Base-by-base conservation (phyloP, 805 yeast genomes). In the Monosporozyma aquatica region DNA sequence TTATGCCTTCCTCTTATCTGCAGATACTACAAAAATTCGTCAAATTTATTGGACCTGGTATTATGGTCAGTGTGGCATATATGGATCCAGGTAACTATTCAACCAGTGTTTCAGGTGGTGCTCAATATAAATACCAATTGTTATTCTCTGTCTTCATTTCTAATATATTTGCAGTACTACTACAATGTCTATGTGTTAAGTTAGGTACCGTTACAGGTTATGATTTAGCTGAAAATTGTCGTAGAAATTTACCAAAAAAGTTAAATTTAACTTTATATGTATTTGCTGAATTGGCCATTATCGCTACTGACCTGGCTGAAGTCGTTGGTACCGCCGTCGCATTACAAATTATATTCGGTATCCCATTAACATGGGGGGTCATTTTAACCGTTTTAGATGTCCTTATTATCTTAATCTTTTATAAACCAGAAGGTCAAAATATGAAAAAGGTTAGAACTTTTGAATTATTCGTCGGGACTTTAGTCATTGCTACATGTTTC, bases 41-140 rank as follows among this genome's bases (percentile, higher is more conserved):
- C 40, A 65, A 70, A 47, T 84, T 83, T 56, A 69, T 90, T 7
- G 97, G 97, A 0, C 97, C 97, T 0, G 97, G 98, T 0, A 69
- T 92, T 36, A 77, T 90, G 94, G 94, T 90, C 15, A 74, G 87
- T n/a, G 95, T 90, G 35, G 94, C 97, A 0, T 92, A 89, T 56
- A 86, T 92, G 87, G 97, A 90, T 56, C 97, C 98, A 0, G 98
- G 98, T 3, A 90, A 92, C 62, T 90, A 90, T 63, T 83, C 96
- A 10, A 86, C 97, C 1, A 92, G 92, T 32, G 95, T 90, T 13
- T 82, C 92, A 2, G 92, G 94, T 2, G 95, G 95, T 23, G 83
- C 95, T 6, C 81, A 83, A 35, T 84, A 81, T 59, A 77, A 82
- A 55, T 90, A 80, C 59, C 76, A 82, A 45, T 67, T 89, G 37